phyloP scores from a whole-genome alignment of 2,329 filamentous ascomycete species.

The Claviceps sp. region DNA sequence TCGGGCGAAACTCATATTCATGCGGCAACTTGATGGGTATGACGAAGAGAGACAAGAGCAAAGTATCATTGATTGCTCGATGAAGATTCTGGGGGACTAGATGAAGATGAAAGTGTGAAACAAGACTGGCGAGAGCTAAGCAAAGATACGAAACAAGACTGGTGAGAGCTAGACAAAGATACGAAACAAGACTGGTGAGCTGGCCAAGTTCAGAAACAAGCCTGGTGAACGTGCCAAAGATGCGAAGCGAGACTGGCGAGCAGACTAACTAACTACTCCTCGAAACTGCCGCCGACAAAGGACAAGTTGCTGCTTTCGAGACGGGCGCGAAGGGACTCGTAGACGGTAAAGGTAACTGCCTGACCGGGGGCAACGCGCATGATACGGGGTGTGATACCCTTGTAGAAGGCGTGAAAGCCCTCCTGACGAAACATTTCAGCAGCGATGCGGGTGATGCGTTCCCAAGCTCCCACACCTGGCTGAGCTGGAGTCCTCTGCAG shows the following conservation, averaged over 20 bases:
- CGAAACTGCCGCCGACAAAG: conserved; percentile 49
- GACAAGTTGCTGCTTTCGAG: conserved; percentile 53
- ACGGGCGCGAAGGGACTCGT: conserved; percentile 62
- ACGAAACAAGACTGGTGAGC: not conserved
- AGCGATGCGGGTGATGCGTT: conserved; percentile 66
- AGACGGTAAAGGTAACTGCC: conserved; percentile 64
- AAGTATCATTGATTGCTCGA: too few relatives aligned
- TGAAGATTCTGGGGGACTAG: too few relatives aligned
- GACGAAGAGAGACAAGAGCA: not conserved
- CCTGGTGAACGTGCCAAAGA: not conserved
- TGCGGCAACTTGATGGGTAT: not conserved
- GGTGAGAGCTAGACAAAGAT: not conserved
- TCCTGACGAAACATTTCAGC: conserved; percentile 81
- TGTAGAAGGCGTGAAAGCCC: conserved; percentile 91
- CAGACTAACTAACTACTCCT: conserved; percentile 37
- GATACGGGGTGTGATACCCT: conserved; percentile 93
- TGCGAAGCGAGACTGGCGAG: not conserved
- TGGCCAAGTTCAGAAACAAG: not conserved
- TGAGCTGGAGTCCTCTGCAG: conserved; percentile 81
- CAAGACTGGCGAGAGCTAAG: not conserved
- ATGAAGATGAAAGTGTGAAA: not conserved
- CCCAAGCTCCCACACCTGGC: conserved; percentile 66
- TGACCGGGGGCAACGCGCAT: conserved; percentile 97
- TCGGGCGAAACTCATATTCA: not conserved
- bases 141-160: not conserved